Percentiles rank a stretch among this genome's conserved stretches.
These are phyloP conservation scores for Scleroderma bovista DNA, from an alignment of 768 basidiomycete genomes.

Conservation along the genomic window DNA sequence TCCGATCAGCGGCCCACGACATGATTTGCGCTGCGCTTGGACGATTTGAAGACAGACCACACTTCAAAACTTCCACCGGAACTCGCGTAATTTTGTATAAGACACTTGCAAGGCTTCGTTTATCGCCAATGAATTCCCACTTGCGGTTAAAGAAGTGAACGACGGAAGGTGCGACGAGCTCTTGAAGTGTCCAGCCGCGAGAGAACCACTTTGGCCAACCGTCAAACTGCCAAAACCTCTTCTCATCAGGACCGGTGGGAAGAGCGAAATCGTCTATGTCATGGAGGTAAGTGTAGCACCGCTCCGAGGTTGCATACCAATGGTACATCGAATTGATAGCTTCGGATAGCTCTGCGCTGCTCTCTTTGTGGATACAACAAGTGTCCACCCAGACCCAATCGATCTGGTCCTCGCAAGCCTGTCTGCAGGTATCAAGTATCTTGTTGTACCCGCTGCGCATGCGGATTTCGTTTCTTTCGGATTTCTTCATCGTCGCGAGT, in stretches of 20 bases:
- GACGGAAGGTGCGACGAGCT: background rate
- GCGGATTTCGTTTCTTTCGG: background rate
- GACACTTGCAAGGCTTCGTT: background rate
- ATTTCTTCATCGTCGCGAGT: background rate
- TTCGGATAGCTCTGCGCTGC: background rate
- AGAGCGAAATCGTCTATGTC: background rate
- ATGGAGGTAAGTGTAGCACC: background rate
- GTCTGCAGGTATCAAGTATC: background rate
- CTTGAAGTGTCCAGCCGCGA: background rate
- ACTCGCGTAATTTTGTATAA: background rate
- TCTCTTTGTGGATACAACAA: background rate
- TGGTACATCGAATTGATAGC: background rate
- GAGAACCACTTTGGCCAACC: slow-evolving; percentile 1
- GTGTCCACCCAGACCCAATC: background rate
- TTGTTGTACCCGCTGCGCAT: background rate
- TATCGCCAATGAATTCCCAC: background rate
- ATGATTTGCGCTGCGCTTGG: slow-evolving; percentile 1
- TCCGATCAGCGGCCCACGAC: slow-evolving; percentile 12
- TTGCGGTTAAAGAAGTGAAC: background rate
- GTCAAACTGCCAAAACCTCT: background rate
- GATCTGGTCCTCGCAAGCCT: background rate
- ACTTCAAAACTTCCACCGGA: background rate
- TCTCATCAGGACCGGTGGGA: background rate
- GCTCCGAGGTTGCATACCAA: background rate
- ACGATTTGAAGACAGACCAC: background rate